Evolutionary conservation across 2,329 filamentous ascomycete species (phyloP).

Genomic region (Drechslerella coelobrocha): DNA sequence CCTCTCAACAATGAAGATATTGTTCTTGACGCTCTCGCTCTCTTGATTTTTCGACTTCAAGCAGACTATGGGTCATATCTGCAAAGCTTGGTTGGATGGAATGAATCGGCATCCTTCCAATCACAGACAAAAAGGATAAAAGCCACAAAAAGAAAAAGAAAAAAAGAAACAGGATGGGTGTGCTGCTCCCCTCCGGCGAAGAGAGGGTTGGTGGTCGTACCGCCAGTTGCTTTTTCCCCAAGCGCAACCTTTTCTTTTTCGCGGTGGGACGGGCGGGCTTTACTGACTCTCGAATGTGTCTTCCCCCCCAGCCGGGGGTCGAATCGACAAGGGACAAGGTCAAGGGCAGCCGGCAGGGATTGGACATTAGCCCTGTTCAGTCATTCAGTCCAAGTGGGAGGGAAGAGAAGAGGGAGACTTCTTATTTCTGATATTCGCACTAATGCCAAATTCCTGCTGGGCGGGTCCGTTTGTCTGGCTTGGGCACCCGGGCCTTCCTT

Average conservation of each 20-base stretch:
- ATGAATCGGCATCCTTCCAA: conserved; percentile 1
- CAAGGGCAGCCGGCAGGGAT: conserved; percentile 27
- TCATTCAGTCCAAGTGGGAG: conserved; percentile 13
- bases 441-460: conserved; percentile 1
- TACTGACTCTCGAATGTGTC: neutral
- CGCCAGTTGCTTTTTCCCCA: neutral
- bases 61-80: neutral
- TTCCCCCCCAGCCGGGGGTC: neutral
- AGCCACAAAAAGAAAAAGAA: neutral
- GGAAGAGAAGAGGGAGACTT: conserved; percentile 8
- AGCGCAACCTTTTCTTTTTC: neutral
- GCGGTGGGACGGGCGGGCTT: neutral
- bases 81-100: neutral
- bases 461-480: conserved; percentile 29
- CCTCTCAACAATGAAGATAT: neutral
- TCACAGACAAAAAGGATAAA: neutral
- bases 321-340: conserved; percentile 12
- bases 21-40: neutral
- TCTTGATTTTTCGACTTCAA: too few relatives aligned
- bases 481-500: conserved; percentile 41
- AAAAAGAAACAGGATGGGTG: neutral
- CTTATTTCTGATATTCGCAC: neutral
- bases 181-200: neutral
- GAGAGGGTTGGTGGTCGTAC: too few relatives aligned
- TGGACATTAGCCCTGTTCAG: conserved; percentile 29